Evolutionary conservation across 805 yeast species (phyloP).

Genomic region (Myxozyma vanderwaltii): DNA sequence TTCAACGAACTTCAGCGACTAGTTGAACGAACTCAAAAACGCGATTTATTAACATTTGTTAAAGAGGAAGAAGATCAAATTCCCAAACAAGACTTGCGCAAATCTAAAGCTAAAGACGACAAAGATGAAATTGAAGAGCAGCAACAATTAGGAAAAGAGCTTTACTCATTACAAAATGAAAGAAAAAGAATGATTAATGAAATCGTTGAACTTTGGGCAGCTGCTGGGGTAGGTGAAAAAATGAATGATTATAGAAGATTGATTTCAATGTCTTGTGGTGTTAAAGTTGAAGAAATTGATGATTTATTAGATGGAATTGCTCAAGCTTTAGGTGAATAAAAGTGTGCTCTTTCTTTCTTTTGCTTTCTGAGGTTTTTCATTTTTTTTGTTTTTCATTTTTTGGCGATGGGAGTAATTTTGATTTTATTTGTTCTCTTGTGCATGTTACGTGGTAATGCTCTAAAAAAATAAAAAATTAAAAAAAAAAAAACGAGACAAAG

Average conservation of each 20-base stretch:
- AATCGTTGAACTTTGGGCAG: constrained; percentile 54
- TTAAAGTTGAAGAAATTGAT: constrained; percentile 76
- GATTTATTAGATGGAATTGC: constrained; percentile 65
- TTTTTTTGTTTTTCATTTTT: no score
- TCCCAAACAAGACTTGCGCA: background rate
- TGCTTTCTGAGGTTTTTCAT: background rate
- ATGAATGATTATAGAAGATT: constrained; percentile 79
- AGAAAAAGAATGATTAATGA: constrained; percentile 49
- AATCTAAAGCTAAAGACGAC: background rate
- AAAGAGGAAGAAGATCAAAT: constrained; percentile 53
- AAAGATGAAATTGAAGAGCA: constrained; percentile 1
- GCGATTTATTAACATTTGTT: constrained; percentile 59
- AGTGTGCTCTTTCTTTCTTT: background rate
- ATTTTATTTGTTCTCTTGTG: background rate
- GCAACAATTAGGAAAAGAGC: constrained; percentile 43
- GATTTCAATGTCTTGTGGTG: constrained; percentile 74
- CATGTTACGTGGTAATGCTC: no score
- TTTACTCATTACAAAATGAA: constrained; percentile 47
- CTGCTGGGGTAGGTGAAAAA: constrained; percentile 53
- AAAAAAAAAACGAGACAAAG: no score
- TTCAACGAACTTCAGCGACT: constrained; percentile 46
- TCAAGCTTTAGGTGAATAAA: constrained; percentile 30
- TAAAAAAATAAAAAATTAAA: no score
- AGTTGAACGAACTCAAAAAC: constrained; percentile 67
- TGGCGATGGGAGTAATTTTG: background rate